Percentiles rank a stretch among this genome's conserved stretches.
Evolutionary conservation across 495 filamentous ascomycete species (phyloP).

Genomic region (Aspergillus bertholletiae): DNA sequence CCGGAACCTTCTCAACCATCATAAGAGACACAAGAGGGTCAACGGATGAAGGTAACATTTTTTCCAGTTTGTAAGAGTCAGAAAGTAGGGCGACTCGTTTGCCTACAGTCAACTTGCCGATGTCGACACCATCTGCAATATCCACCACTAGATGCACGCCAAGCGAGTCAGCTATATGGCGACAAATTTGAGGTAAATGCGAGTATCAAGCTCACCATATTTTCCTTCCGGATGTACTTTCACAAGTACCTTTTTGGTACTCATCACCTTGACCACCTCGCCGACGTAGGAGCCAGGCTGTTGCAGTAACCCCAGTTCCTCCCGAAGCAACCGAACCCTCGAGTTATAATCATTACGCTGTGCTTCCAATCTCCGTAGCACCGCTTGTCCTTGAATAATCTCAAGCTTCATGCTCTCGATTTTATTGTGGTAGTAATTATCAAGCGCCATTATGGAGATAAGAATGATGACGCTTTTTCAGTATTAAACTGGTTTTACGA

Average conservation of each 20-base stretch:
- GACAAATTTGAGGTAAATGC: not conserved
- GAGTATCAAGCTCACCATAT: slow-evolving; percentile 73
- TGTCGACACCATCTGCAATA: slow-evolving; percentile 90
- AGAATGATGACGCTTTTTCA: slow-evolving; percentile 25
- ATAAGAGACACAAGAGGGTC: slow-evolving; percentile 99
- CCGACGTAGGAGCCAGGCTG: slow-evolving; percentile 98
- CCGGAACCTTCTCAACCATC: slow-evolving; percentile 99
- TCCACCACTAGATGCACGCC: slow-evolving; percentile 72
- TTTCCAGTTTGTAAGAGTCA: slow-evolving; percentile 96
- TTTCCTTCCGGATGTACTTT: slow-evolving; percentile 99
- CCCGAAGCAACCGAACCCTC: slow-evolving; percentile 86
- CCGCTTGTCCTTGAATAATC: slow-evolving; percentile 97
- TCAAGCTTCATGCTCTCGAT: slow-evolving; percentile 99
- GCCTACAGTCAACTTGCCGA: slow-evolving; percentile 90
- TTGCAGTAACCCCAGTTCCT: slow-evolving; percentile 94
- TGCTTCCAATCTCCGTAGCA: slow-evolving; percentile 89
- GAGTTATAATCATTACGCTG: slow-evolving; percentile 99
- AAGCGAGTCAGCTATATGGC: slow-evolving; percentile 9
- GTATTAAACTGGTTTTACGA: not conserved
- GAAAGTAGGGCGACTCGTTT: slow-evolving; percentile 96
- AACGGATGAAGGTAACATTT: slow-evolving; percentile 95
- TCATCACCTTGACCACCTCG: slow-evolving; percentile 99
- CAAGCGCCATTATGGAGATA: slow-evolving; percentile 80
- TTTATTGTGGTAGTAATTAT: slow-evolving; percentile 99
- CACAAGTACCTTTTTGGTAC: slow-evolving; percentile 97